Conservation (phyloP, 2,329 filamentous ascomycete genomes). For the Celoporthe dispersa region DNA sequence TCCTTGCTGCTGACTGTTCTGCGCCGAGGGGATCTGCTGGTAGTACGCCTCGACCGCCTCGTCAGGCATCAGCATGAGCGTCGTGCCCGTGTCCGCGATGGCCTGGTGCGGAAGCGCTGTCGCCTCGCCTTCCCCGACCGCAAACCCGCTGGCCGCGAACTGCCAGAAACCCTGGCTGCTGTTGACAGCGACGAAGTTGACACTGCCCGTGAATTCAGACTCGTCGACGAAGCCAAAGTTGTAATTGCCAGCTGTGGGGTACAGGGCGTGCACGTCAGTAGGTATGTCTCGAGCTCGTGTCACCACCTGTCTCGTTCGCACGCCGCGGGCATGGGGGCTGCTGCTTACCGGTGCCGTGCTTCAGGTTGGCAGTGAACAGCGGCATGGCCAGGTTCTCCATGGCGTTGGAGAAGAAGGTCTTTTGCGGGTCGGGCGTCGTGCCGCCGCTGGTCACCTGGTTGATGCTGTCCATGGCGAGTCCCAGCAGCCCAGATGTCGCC, state of each 20-base stretch:
- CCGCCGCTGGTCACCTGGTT: slow-evolving; percentile 59
- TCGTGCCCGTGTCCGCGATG: slow-evolving; percentile 71
- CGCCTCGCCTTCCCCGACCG: slow-evolving; percentile 48
- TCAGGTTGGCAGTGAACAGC: slow-evolving; percentile 42
- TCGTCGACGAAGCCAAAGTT: slow-evolving; percentile 56
- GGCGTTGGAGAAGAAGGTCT: slow-evolving; percentile 48
- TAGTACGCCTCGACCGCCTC: slow-evolving; percentile 61
- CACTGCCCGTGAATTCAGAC: slow-evolving; percentile 58
- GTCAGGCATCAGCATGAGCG: slow-evolving; percentile 61
- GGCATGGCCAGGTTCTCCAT: slow-evolving; percentile 36
- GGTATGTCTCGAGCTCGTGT: not conserved
- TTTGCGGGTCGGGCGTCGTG: slow-evolving; percentile 56
- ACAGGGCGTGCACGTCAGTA: slow-evolving; percentile 12
- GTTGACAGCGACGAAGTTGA: slow-evolving; percentile 62
- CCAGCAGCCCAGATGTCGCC: slow-evolving; percentile 51
- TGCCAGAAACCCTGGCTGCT: slow-evolving; percentile 63
- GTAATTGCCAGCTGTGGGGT: slow-evolving; percentile 38
- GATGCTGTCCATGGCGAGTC: slow-evolving; percentile 63
- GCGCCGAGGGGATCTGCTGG: slow-evolving; percentile 53
- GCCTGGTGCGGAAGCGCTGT: slow-evolving; percentile 48
- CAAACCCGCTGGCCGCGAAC: slow-evolving; percentile 60
- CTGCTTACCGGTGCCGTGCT: slow-evolving; percentile 40
- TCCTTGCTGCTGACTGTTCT: slow-evolving; percentile 48
- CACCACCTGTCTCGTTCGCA: not conserved
- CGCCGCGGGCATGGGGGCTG: not conserved